Base-by-base conservation (phyloP, 176 grass and related monocot genomes). In the Hyparrhenia diplandra region DNA sequence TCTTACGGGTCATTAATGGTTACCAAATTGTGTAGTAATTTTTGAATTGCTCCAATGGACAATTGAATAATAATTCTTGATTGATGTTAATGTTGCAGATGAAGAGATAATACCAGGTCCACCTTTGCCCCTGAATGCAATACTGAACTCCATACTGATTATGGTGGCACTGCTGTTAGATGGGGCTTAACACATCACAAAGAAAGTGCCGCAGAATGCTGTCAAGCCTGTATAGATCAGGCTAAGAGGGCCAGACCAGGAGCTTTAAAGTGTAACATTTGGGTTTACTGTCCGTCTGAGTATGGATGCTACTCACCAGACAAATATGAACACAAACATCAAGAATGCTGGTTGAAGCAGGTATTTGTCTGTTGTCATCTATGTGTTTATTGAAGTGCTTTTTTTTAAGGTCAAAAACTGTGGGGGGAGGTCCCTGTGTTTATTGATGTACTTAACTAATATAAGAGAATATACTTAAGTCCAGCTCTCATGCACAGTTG, bases 291-390 rank as follows among this genome's bases (percentile, higher is more conserved):
- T 43, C 96, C 96, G 30, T 99, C 96, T 74, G 96, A 99, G 51
- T 93, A 73, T 85, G 97, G 97, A 58, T 99, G 97, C 80, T 93
- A 83, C 81, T 93, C 92, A 16, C 97, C 97, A 57, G 97, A 99
- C 69, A 96, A 91, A 69, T 99, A 99, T 72, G 90, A 96, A 68
- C 97, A 99, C 87, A 99, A 99, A 69, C 97, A 99, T 86, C 97
- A 99, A 62, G 97, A 99, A 67, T 99, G 97, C 70, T 99, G 97
- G 97, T 86, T 99, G 76, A 99, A 99, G 83, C 93, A 91, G 87
- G 97, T 99, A 93, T 67, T 46, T 46, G 13, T 10, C 71, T 16
- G 13, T 41, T 45, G 8, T 28, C 64, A 51, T 78, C 51, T 54
- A 58, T 82, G 10, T 83, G 21, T 10, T n/a, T 57, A 55, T 55